Conservation (phyloP, 2,329 filamentous ascomycete species). For the Claviceps paspali region DNA sequence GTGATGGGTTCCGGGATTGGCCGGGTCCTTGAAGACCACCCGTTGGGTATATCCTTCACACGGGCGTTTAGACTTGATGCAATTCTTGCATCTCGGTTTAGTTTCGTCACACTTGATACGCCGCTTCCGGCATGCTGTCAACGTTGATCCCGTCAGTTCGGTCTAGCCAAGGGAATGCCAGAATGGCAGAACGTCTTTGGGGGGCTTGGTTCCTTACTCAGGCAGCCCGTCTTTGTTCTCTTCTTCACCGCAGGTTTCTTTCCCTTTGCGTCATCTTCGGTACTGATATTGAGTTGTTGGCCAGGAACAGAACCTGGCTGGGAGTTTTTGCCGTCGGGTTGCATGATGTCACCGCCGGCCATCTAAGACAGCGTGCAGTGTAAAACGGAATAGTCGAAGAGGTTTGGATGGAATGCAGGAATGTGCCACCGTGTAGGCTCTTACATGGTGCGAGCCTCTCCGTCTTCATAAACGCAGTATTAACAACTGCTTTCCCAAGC, state of each 20-base stretch:
- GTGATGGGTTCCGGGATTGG: slow-evolving; percentile 19
- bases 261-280: slow-evolving; percentile 25
- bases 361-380: not conserved
- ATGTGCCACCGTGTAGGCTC: not conserved
- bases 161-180: not conserved
- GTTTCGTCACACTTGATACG: slow-evolving; percentile 97
- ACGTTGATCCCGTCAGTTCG: slow-evolving; percentile 10
- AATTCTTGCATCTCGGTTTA: slow-evolving; percentile 67
- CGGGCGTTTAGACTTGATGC: slow-evolving; percentile 68
- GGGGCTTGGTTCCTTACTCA: slow-evolving; percentile 49
- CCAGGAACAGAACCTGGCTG: slow-evolving; percentile 16
- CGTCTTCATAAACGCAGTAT: not conserved
- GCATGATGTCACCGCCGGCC: slow-evolving; percentile 4
- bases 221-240: slow-evolving; percentile 81
- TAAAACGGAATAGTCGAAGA: not conserved
- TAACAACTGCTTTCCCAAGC: not conserved
- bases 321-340: slow-evolving; percentile 4
- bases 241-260: slow-evolving; percentile 41
- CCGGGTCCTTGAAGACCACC: slow-evolving; percentile 62
- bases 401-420: not conserved
- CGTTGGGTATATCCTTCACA: slow-evolving; percentile 77
- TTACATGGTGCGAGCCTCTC: slow-evolving; percentile 8
- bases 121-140: slow-evolving; percentile 70
- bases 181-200: not conserved
- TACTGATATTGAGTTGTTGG: slow-evolving; percentile 18